These are phyloP conservation scores for Nicotiana undulata DNA, from an alignment of 257 asterid species.

Conservation along the genomic window DNA sequence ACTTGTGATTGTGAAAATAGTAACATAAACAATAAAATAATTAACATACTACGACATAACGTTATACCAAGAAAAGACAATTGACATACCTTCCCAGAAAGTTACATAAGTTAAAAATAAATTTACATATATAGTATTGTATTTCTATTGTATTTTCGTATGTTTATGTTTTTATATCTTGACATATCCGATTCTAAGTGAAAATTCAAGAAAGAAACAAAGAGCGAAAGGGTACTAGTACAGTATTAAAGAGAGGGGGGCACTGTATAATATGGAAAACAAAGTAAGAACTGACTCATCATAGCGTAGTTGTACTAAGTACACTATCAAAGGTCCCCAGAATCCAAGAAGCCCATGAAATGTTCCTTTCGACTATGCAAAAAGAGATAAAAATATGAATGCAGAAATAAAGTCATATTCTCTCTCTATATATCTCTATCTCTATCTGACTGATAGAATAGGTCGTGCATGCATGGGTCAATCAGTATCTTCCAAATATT, in stretches of 20 bases:
- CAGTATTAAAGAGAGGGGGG: not conserved
- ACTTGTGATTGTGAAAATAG: not conserved
- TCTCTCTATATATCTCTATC: not conserved
- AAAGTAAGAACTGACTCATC: conserved; percentile 3
- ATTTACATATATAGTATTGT: no score
- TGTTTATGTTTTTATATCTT: no score
- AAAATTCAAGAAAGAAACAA: no score
- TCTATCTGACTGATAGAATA: not conserved
- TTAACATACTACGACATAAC: not conserved
- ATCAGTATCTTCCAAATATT: conserved; percentile 6
- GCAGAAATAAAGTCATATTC: conserved; percentile 1
- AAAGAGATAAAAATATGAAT: conserved; percentile 4
- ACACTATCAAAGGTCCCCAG: not conserved
- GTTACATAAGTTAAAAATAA: no score
- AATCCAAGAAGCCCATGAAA: conserved; percentile 8
- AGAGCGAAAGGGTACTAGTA: not conserved
- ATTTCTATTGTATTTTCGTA: no score
- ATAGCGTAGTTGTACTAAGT: not conserved
- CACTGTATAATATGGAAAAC: not conserved
- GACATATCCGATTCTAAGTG: no score
- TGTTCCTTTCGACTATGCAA: conserved; percentile 6
- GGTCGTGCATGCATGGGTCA: conserved; percentile 13
- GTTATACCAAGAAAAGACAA: no score
- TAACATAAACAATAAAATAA: not conserved
- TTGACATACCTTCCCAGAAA: no score